Conservation (phyloP, 139 green algal species). For the Zygnema cylindricum region DNA sequence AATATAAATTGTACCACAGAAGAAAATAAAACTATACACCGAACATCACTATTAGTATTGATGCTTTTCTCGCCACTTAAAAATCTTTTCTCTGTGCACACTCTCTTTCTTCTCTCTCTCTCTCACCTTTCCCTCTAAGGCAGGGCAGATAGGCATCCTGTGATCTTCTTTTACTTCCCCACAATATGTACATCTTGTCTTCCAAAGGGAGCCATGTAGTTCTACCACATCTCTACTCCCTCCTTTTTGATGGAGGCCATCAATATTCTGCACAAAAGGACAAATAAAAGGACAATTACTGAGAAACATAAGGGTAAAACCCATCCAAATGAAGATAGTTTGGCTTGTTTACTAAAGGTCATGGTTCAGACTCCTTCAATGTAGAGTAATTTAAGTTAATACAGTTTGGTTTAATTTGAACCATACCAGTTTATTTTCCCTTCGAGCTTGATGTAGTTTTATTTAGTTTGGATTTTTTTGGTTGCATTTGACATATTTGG, state of each 20-base stretch:
- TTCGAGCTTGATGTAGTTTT: constrained; percentile 67
- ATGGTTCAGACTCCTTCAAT: neutral
- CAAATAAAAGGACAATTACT: neutral
- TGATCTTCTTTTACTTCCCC: constrained; percentile 61
- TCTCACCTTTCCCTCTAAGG: constrained; percentile 61
- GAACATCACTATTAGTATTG: too few species aligned
- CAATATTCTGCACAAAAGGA: constrained; percentile 67
- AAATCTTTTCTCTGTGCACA: too few species aligned
- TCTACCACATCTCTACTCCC: constrained; percentile 58
- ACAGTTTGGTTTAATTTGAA: constrained; percentile 92
- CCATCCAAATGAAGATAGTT: neutral
- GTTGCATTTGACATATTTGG: too few species aligned
- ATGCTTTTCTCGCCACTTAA: too few species aligned
- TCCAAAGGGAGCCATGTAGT: constrained; percentile 68
- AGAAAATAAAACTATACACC: too few species aligned
- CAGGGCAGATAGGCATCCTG: constrained; percentile 64
- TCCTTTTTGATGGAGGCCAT: constrained; percentile 62
- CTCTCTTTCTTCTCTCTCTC: too few species aligned
- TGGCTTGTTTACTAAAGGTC: neutral
- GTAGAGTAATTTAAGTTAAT: constrained; percentile 73
- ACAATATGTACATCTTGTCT: constrained; percentile 61
- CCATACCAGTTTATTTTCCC: constrained; percentile 76
- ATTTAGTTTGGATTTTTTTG: too few species aligned
- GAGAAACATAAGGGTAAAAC: too few species aligned
- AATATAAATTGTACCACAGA: too few species aligned